Base-by-base conservation (phyloP, 2,329 filamentous ascomycete species). In the Aspergillus costaricaensis region DNA sequence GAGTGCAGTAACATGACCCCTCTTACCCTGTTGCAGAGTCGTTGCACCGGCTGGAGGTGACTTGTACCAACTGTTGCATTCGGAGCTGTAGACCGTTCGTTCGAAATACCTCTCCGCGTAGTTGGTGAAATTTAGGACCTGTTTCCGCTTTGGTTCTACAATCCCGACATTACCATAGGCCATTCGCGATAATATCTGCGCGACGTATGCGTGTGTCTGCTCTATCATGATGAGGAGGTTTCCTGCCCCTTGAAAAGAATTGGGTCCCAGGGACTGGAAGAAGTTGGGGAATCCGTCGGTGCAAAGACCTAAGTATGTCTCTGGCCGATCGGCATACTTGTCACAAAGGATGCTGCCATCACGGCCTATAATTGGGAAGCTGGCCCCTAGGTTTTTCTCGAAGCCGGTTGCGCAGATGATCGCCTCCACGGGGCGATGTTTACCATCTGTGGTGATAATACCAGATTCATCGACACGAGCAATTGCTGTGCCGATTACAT, bases 31-130 rank as follows among this genome's bases (percentile, higher is more conserved):
- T 3, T 27, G 38, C 9, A 25, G 50, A 54, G 14, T 30, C 4
- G 27, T 30, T 12, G 19, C 30, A 12, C 55, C 48, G 7, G 39
- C 49, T 15, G 57, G 25, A 9, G 49, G 47, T 5, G 50, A n/a
- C 41, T 54, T 54, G 41, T 59, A 59, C 57, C 57, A 54, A 41
- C 57, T 59, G 17, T 25, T 39, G 38, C 49, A 59, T 2, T 59
- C 50, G 4, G 48, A 39, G 38, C 57, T 59, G 36, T 48, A 54
- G 9, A 54, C 57, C 4, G 57, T 58, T 15, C 50, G 49, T 7
- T 54, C 39, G 17, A 58, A 58, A 23, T 58, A 58, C 15, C 9
- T 38, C 25, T 58, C 56, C 7, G 30, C 25, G 15, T 23, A 43
- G 5, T 30, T 58, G 5, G 47, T 51, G 12, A 58, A 58, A 17